Evolutionary conservation across 1,139 yeast species (phyloP).

Genomic region (Blastobotrys serpentis): DNA sequence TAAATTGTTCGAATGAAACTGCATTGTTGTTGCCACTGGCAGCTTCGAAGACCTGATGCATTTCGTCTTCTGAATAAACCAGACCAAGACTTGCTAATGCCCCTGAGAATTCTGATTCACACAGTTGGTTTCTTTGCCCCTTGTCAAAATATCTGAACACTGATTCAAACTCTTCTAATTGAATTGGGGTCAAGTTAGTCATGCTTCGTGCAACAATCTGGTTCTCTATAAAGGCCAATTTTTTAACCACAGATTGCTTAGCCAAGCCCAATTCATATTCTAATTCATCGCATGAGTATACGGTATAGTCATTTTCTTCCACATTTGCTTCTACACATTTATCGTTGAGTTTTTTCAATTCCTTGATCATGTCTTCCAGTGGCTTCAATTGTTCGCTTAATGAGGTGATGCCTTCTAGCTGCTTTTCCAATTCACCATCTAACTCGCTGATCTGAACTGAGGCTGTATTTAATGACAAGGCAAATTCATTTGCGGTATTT

Average conservation of each 20-base stretch:
- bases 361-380: conserved; percentile 32
- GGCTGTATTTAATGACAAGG: conserved; percentile 35
- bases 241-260: conserved; percentile 39
- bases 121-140: conserved; percentile 37
- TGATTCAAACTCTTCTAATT: conserved; percentile 45
- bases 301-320: conserved; percentile 44
- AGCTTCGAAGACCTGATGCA: conserved; percentile 38
- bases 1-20: conserved; percentile 42
- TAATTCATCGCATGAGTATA: conserved; percentile 42
- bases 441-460: conserved; percentile 37
- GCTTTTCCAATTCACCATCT: conserved; percentile 43
- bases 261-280: conserved; percentile 43
- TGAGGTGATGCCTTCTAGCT: conserved; percentile 36
- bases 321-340: conserved; percentile 41
- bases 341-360: conserved; percentile 33
- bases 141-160: conserved; percentile 45
- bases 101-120: conserved; percentile 41
- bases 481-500: conserved; percentile 40
- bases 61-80: conserved; percentile 40
- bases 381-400: conserved; percentile 39
- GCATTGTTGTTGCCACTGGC: conserved; percentile 32
- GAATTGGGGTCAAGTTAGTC: conserved; percentile 44
- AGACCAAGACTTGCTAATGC: conserved; percentile 44
- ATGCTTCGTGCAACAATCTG: conserved; percentile 43
- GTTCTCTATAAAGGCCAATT: conserved; percentile 42